These are phyloP conservation scores for Fusarium sp. DNA, from an alignment of 2,329 filamentous ascomycete genomes.

Conservation along the genomic window DNA sequence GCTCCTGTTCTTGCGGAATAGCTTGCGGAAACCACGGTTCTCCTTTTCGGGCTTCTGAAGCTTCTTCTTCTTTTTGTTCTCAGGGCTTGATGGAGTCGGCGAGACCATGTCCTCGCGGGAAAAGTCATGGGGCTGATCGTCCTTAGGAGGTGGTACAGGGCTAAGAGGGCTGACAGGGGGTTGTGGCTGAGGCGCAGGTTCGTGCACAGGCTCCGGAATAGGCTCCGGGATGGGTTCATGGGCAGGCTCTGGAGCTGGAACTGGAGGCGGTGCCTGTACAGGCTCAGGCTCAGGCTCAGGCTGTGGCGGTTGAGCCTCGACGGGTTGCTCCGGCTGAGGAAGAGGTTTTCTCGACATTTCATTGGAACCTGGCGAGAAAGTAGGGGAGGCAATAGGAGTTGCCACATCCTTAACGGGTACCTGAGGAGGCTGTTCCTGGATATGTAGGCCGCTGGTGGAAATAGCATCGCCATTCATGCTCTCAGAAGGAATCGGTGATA, in stretches of 20 bases:
- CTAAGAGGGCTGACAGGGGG: constrained; percentile 31
- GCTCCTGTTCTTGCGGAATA: constrained; percentile 75
- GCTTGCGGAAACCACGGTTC: constrained; percentile 71
- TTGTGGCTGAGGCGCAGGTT: constrained; percentile 21
- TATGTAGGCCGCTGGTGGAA: constrained; percentile 30
- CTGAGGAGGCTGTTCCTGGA: constrained; percentile 54
- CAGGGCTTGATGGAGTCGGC: constrained; percentile 57
- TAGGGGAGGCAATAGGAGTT: constrained; percentile 42
- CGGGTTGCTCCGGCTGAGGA: constrained; percentile 20
- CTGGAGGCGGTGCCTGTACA: constrained; percentile 8
- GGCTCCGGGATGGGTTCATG: constrained; percentile 22
- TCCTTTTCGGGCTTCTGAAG: constrained; percentile 68
- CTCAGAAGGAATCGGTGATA: constrained; percentile 56
- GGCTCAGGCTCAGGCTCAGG: constrained; percentile 24
- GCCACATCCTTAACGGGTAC: constrained; percentile 59
- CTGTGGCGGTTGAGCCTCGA: constrained; percentile 7
- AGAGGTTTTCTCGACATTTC: constrained; percentile 44
- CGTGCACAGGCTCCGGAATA: constrained; percentile 19
- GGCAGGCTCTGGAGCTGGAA: constrained; percentile 18
- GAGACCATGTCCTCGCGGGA: constrained; percentile 44
- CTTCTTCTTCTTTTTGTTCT: constrained; percentile 63
- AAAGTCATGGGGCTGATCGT: constrained; percentile 42
- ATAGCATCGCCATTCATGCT: constrained; percentile 46
- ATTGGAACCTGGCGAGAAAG: constrained; percentile 42
- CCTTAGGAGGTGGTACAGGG: constrained; percentile 48